Percentiles rank a stretch among this genome's conserved stretches.
Conservation (phyloP, 495 filamentous ascomycete genomes). For the Penicillium turbatum region DNA sequence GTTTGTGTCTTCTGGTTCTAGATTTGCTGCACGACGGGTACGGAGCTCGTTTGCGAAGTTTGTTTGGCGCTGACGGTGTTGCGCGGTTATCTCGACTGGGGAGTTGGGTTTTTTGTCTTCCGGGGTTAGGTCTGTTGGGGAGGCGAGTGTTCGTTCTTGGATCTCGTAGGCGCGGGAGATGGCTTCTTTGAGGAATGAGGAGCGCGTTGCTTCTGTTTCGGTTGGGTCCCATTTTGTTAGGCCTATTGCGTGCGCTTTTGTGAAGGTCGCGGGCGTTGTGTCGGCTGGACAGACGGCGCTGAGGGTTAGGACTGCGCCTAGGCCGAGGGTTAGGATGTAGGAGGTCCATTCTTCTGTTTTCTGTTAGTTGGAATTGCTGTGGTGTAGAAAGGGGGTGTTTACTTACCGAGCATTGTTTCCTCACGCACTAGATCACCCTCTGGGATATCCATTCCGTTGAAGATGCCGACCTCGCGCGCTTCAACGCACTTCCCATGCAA, state of each 20-base stretch:
- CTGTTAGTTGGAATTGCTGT: constrained; percentile 28
- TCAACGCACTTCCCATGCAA: constrained; percentile 53
- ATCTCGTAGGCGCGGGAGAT: constrained; percentile 56
- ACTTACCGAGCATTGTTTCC: constrained; percentile 52
- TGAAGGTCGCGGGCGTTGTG: constrained; percentile 44
- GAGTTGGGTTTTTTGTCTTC: constrained; percentile 1
- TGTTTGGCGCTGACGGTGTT: constrained; percentile 35
- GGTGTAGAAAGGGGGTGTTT: not conserved
- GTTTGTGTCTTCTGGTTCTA: constrained; percentile 22
- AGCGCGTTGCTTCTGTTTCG: constrained; percentile 42
- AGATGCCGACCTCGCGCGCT: constrained; percentile 55
- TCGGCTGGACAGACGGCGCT: constrained; percentile 44
- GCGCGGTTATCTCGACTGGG: constrained; percentile 4
- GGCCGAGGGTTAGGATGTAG: constrained; percentile 57
- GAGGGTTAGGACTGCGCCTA: constrained; percentile 52
- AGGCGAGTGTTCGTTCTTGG: constrained; percentile 26
- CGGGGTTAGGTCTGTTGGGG: not conserved
- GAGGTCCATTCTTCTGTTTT: constrained; percentile 58
- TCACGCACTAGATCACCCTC: constrained; percentile 49
- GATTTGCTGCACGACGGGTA: constrained; percentile 16
- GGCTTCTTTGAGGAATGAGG: constrained; percentile 61
- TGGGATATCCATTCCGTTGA: constrained; percentile 43
- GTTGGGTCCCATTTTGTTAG: constrained; percentile 55
- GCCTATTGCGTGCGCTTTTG: constrained; percentile 49
- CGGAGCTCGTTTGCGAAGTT: constrained; percentile 29